Conservation (phyloP, 768 basidiomycete genomes). For the Tubosaeta sp. region DNA sequence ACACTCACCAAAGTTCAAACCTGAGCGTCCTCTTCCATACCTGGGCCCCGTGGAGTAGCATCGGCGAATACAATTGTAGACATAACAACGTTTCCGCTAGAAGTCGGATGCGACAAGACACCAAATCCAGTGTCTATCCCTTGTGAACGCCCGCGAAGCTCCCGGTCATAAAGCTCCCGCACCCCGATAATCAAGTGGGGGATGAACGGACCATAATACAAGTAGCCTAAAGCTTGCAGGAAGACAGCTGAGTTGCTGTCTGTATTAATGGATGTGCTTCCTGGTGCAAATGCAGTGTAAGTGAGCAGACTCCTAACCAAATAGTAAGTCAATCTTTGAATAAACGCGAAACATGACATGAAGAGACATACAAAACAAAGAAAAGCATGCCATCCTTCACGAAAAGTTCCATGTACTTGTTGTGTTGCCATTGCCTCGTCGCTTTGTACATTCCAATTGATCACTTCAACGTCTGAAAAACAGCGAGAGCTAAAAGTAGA, state of each 20-base stretch:
- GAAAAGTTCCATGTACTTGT: conserved; percentile 3
- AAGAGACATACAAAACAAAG: conserved; percentile 10
- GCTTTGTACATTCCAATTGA: neutral
- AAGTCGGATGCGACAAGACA: neutral
- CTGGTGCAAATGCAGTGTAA: neutral
- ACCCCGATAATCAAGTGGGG: conserved; percentile 11
- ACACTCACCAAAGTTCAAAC: too few relatives aligned
- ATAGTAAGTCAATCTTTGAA: too few relatives aligned
- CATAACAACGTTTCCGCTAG: neutral
- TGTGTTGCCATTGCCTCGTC: conserved; percentile 6
- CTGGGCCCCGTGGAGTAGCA: neutral
- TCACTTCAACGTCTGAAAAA: too few relatives aligned
- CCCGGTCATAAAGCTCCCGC: neutral
- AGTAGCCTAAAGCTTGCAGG: neutral
- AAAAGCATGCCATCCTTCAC: conserved; percentile 7
- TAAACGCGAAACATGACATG: too few relatives aligned
- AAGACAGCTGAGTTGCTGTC: too few relatives aligned
- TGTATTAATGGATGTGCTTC: too few relatives aligned
- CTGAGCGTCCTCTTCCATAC: neutral
- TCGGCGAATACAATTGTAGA: neutral
- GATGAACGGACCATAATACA: neutral
- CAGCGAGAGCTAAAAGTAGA: too few relatives aligned
- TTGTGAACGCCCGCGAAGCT: neutral
- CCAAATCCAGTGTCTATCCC: neutral
- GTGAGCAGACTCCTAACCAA: neutral